Evolutionary conservation across 805 yeast genomes (phyloP), one percentile per base, ranked within the genome.

Genomic region (Henningerozyma blattae): DNA sequence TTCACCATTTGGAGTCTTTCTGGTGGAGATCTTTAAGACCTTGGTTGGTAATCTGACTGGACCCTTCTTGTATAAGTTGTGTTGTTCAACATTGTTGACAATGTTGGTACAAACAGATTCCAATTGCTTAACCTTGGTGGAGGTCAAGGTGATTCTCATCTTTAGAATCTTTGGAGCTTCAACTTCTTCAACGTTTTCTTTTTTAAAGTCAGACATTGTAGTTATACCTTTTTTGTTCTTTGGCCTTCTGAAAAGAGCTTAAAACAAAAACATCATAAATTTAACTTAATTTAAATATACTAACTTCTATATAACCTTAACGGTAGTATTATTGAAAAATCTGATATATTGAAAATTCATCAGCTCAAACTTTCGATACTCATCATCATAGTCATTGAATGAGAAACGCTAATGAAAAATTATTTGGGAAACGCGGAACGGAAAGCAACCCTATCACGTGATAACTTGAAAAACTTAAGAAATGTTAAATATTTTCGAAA

Each of bases 1-100:
- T 77, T 91, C 96, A 91, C 99, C 99, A 70, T 93, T 93, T 63
- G 99, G 99, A 64, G 98, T 82, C 87, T 91, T 91, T 84, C 99
- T 86, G 83, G 99, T 91, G 72, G 94, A 75, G 73, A 91, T 75
- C 72, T 82, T 85, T 64, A 91, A 82, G 58, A 82, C 91, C 82
- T 87, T 91, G 71, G 98, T 91, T 75, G 99, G 99, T 74, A 91
- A 71, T 83, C 98, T 87, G 63, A 91, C 95, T 57, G 98, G 98
- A 65, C 99, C 99, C 77, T 86, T 89, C 80, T 85, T 86, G 67
- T 70, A 74, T 62, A 87, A 75, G 59, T 80, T 68, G 70, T 75
- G 68, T 65, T 72, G 73, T 66, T 71, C 72, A 66, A 97, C 95
- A 62, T 84, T 86, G 66, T 64, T 67, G 69, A 87, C 73, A 62